Conservation (phyloP, 495 filamentous ascomycete genomes). For the Penicillium samsonianum region DNA sequence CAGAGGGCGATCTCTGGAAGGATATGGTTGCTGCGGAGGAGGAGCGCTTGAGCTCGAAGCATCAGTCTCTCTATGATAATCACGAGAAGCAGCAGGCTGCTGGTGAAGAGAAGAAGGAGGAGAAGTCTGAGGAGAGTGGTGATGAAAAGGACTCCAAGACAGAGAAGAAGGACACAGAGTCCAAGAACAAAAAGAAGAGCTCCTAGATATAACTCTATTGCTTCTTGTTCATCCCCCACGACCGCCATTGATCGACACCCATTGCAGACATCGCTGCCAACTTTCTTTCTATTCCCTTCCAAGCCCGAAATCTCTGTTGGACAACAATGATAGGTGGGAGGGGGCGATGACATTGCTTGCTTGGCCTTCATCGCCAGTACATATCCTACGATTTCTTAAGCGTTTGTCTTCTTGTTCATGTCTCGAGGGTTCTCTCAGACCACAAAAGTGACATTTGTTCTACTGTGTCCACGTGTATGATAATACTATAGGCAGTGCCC, state of each 20-base stretch:
- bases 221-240: background rate
- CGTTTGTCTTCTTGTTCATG: conserved; percentile 19
- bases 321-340: conserved; percentile 7
- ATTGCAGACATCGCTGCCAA: conserved; percentile 1
- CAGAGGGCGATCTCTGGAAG: conserved; percentile 84
- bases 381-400: conserved; percentile 22
- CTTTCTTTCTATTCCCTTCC: background rate
- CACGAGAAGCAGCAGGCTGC: conserved; percentile 21
- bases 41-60: conserved; percentile 60
- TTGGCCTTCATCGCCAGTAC: conserved; percentile 9
- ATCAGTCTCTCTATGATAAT: conserved; percentile 46
- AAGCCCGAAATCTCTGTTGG: background rate
- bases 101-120: conserved; percentile 19
- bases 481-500: conserved; percentile 1
- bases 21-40: conserved; percentile 84
- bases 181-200: conserved; percentile 18
- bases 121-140: conserved; percentile 17
- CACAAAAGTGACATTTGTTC: conserved; percentile 15
- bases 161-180: conserved; percentile 17
- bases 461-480: conserved; percentile 8
- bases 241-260: background rate
- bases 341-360: background rate
- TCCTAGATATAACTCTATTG: background rate
- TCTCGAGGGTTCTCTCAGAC: conserved; percentile 2
- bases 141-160: conserved; percentile 15